phyloP scores from a whole-genome alignment of 2,329 filamentous ascomycete species.

The Didymella lethalis region DNA sequence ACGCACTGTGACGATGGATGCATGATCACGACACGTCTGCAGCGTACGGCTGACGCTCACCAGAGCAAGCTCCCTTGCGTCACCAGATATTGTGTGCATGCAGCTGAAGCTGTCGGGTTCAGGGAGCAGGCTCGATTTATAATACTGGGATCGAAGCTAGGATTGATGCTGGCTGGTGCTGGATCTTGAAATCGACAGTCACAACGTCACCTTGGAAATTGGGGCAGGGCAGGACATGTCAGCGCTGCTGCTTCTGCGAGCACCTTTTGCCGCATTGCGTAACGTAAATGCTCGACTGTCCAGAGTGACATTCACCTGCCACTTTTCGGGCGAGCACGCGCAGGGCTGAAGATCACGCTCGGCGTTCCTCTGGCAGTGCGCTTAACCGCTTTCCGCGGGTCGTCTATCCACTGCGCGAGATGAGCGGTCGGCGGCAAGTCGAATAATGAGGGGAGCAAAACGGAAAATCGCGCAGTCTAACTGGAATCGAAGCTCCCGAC shows the following conservation, averaged over 20 bases:
- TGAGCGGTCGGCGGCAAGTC: conserved; percentile 20
- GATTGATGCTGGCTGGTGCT: conserved; percentile 12
- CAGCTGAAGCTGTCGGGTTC: conserved; percentile 3
- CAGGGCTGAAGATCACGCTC: conserved; percentile 17
- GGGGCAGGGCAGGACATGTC: not conserved
- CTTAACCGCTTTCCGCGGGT: conserved; percentile 21
- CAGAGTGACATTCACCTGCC: not conserved
- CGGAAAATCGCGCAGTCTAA: conserved; percentile 26
- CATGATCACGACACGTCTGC: conserved; percentile 3
- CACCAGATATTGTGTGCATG: conserved; percentile 11
- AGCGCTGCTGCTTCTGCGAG: conserved; percentile 2
- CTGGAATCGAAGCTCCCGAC: conserved; percentile 20
- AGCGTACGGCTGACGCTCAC: conserved; percentile 1
- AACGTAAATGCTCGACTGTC: not conserved
- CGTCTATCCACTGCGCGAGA: conserved; percentile 9
- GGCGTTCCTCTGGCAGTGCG: conserved; percentile 5
- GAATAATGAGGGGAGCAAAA: conserved; percentile 20
- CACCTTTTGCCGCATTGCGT: conserved; percentile 6
- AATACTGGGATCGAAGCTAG: conserved; percentile 10
- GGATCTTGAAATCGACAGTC: conserved; percentile 9
- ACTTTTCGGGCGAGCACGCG: not conserved
- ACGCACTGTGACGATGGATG: not conserved
- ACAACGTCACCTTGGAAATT: conserved; percentile 2
- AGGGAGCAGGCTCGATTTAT: conserved; percentile 5
- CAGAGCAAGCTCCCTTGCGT: conserved; percentile 10